Evolutionary conservation across 805 yeast species (phyloP), one percentile per base, ranked within the genome.

Genomic region (Sugiyamaella valdiviana): DNA sequence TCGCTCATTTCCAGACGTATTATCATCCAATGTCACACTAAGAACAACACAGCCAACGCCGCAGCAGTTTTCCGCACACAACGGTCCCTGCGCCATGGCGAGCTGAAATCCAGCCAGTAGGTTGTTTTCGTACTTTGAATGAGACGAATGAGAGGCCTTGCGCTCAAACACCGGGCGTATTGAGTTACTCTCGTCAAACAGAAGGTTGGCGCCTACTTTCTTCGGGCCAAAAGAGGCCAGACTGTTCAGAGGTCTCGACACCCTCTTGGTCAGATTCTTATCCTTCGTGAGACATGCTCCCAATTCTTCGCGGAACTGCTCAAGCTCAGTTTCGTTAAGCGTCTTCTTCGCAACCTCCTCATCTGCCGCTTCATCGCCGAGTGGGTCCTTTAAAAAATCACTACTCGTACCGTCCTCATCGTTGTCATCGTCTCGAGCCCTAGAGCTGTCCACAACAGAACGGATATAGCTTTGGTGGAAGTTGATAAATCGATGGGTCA

Each of bases 31-130:
- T 1, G 59, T 51, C 1, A 56, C 59, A 23, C 62, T 64, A 10
- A 75, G 65, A 20, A 80, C 51, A 5, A 77, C 63, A 1, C 82
- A 77, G 12, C 84, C 75, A 54, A 85, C 77, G 6, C 97, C 96
- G 63, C 88, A 91, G 19, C 87, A 76, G 0, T 89, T 90, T 63
- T 93, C 99, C 3, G 83, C 78, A 0, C 91, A 83, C 40, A 93
- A 71, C 0, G 98, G 98, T 2, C 99, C 99, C 61, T 82, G 86
- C 38, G 75, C 72, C 41, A 80, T 78, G 3, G 96, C 87, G 36
- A 88, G 67, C 62, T 87, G 95, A 65, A 89, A 90, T 0, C 96
- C 99, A 56, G 85, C 83, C 41, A 85, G 60, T 1, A 91, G 65
- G 57, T 83, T 79, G 45, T 82, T 81, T 53, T 80, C 85, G 60